Evolutionary conservation across 129 eudicot genomes (phyloP).

Genomic region (Tanacetum coccineum): DNA sequence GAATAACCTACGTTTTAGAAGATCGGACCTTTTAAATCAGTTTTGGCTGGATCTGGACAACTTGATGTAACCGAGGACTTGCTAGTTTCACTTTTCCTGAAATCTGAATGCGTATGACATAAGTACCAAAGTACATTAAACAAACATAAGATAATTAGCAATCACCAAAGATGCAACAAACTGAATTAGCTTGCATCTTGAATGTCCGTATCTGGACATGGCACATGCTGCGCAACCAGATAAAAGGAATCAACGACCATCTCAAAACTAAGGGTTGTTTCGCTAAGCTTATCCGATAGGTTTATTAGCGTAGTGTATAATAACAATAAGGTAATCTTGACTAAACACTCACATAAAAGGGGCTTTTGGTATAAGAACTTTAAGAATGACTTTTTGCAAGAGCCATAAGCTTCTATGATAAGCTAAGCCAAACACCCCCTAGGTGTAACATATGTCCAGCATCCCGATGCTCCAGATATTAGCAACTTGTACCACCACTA

Average conservation of each 20-base stretch:
- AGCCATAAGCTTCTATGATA: too few relatives aligned
- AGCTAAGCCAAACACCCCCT: too few relatives aligned
- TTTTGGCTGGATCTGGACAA: constrained; percentile 12
- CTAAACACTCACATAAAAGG: too few relatives aligned
- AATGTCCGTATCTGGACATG: neutral
- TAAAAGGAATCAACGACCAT: neutral
- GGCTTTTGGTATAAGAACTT: too few relatives aligned
- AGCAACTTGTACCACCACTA: too few relatives aligned
- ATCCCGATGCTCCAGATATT: too few relatives aligned
- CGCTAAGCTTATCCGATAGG: too few relatives aligned
- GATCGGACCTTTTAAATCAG: neutral
- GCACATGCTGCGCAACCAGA: neutral
- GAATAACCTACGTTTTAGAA: too few relatives aligned
- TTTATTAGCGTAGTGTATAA: too few relatives aligned
- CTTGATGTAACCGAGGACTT: constrained; percentile 17
- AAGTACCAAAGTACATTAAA: neutral
- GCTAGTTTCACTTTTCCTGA: constrained; percentile 13
- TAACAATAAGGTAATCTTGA: too few relatives aligned
- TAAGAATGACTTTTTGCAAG: too few relatives aligned
- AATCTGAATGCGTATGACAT: constrained; percentile 11
- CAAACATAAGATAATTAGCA: neutral
- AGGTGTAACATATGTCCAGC: neutral
- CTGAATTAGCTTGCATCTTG: constrained; percentile 1
- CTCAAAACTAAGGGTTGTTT: neutral
- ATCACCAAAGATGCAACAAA: constrained; percentile 16